Evolutionary conservation across 2,329 filamentous ascomycete genomes (phyloP).

Genomic region (Aureobasidium sp.): DNA sequence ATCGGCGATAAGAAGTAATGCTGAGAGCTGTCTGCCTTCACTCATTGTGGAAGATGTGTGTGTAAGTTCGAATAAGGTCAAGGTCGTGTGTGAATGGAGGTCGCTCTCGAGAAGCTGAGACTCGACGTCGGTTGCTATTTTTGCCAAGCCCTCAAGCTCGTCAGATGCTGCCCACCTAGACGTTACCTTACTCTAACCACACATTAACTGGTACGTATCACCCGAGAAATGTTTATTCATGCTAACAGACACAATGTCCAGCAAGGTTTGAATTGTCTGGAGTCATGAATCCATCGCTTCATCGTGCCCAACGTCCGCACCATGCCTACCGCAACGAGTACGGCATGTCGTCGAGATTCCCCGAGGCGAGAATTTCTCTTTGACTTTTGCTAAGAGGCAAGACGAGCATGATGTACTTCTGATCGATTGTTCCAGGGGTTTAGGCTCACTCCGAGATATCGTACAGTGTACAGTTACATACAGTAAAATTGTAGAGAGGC

Average conservation of each 20-base stretch:
- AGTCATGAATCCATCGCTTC: neutral
- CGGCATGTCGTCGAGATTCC: neutral
- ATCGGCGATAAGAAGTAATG: conserved; percentile 33
- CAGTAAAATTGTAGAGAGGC: too few relatives aligned
- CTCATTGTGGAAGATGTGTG: neutral
- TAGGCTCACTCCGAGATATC: neutral
- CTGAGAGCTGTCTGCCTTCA: conserved; percentile 19
- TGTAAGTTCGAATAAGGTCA: too few relatives aligned
- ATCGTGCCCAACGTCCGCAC: neutral
- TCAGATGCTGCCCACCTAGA: neutral
- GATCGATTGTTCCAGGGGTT: neutral
- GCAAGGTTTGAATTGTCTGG: neutral
- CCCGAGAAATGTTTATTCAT: neutral
- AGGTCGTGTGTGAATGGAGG: neutral
- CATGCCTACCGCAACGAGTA: neutral
- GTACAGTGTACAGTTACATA: too few relatives aligned
- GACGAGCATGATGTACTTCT: neutral
- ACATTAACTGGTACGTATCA: neutral
- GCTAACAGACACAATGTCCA: neutral
- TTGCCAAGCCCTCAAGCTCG: neutral
- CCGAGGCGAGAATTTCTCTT: neutral
- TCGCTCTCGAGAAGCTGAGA: neutral
- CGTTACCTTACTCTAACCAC: neutral
- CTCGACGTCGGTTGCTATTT: neutral
- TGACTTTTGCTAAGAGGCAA: neutral